phyloP scores from a whole-genome alignment of 2,329 filamentous ascomycete genomes.

The Sporothrix luriei region DNA sequence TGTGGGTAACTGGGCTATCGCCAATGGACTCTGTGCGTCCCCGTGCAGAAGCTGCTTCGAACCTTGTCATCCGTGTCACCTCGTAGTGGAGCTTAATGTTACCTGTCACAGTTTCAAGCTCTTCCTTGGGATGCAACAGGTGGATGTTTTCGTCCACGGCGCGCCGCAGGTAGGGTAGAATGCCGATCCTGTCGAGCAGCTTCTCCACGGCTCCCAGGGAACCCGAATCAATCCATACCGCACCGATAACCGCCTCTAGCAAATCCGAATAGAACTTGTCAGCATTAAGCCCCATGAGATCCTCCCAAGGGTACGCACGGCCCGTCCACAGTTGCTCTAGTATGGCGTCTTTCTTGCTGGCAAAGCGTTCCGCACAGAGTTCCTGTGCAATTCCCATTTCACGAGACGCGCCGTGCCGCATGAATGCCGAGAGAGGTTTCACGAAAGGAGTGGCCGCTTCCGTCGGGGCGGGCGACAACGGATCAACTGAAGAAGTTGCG shows the following conservation, averaged over 20 bases:
- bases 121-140: constrained; percentile 67
- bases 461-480: neutral
- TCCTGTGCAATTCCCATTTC: constrained; percentile 47
- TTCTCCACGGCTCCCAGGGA: constrained; percentile 59
- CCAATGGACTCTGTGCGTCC: neutral
- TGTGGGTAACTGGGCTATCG: neutral
- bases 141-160: constrained; percentile 63
- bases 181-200: constrained; percentile 65
- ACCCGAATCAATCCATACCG: constrained; percentile 80
- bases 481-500: constrained; percentile 28
- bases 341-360: constrained; percentile 54
- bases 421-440: constrained; percentile 66
- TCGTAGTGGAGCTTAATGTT: constrained; percentile 58
- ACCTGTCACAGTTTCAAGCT: constrained; percentile 62
- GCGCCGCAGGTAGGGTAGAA: constrained; percentile 64
- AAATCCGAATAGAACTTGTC: constrained; percentile 84
- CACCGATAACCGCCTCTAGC: constrained; percentile 77
- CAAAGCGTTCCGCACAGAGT: constrained; percentile 51
- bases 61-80: constrained; percentile 38
- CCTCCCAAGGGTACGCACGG: constrained; percentile 72
- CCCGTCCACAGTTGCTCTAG: constrained; percentile 53
- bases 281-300: constrained; percentile 65
- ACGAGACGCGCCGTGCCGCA: constrained; percentile 58
- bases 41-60: constrained; percentile 26
- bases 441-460: neutral